Conservation (phyloP, 2,329 filamentous ascomycete genomes). For the Venturia aucupariae region DNA sequence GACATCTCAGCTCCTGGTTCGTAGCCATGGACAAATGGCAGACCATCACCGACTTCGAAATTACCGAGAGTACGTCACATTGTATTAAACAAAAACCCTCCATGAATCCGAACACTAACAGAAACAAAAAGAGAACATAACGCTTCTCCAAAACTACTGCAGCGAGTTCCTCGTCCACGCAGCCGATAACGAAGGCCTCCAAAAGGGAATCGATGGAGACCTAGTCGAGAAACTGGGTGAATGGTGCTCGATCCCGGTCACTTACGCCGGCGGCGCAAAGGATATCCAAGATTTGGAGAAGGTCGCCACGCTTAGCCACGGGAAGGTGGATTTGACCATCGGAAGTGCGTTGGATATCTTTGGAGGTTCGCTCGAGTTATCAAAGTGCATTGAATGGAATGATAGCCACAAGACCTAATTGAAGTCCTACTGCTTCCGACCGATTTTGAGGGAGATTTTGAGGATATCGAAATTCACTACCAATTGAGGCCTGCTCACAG, state of each 20-base stretch:
- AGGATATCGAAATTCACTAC: too few species aligned
- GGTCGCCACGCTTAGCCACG: slow-evolving; percentile 68
- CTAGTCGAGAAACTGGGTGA: slow-evolving; percentile 66
- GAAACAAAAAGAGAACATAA: slow-evolving; percentile 63
- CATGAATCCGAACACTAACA: slow-evolving; percentile 15
- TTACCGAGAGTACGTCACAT: slow-evolving; percentile 60
- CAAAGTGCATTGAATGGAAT: slow-evolving; percentile 89
- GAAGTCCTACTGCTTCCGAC: neutral
- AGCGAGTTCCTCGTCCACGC: slow-evolving; percentile 96
- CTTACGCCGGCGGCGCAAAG: slow-evolving; percentile 90
- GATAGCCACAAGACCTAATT: slow-evolving; percentile 20
- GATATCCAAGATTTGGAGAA: slow-evolving; percentile 69
- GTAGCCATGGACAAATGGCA: slow-evolving; percentile 99
- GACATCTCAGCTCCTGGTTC: slow-evolving; percentile 69
- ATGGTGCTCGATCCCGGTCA: slow-evolving; percentile 89
- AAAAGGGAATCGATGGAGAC: slow-evolving; percentile 80
- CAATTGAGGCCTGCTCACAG: too few species aligned
- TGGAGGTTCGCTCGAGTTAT: slow-evolving; percentile 74
- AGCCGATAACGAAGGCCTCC: slow-evolving; percentile 90
- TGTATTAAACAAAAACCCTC: neutral
- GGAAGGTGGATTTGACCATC: slow-evolving; percentile 87
- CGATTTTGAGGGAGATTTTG: too few species aligned
- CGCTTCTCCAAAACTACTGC: slow-evolving; percentile 77
- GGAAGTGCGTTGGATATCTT: slow-evolving; percentile 96
- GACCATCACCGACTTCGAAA: slow-evolving; percentile 91